Evolutionary conservation across 257 asterid species (phyloP), one percentile per base, ranked within the genome.

Genomic region (Vinca minor): DNA sequence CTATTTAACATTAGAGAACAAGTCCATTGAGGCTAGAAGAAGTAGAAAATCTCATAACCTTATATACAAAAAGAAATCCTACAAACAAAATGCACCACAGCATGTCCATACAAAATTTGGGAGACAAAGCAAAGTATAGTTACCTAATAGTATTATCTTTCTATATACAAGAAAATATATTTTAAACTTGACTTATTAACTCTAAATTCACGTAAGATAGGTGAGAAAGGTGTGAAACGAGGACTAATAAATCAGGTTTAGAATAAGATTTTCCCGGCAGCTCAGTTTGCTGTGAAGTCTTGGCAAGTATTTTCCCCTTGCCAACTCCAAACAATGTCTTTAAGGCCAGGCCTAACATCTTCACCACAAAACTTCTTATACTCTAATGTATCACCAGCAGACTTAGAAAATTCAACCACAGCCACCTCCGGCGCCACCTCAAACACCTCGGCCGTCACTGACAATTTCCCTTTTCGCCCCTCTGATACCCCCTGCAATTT

Each of bases 251-350:
- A n/a, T n/a, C n/a, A n/a, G n/a, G n/a, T n/a, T n/a, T n/a, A n/a
- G n/a, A n/a, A n/a, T n/a, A n/a, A n/a, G n/a, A n/a, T n/a, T n/a
- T n/a, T n/a, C n/a, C n/a, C n/a, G n/a, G n/a, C n/a, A n/a, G n/a
- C n/a, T 31, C 38, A 20, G 13, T 65, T 21, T 20, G 28, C 13
- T 32, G 25, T 23, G 39, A 21, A 20, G 52, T 50, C 48, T 62
- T 39, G 62, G 62, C 46, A 11, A 0, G 21, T 69, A 44, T 36
- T 70, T 79, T 85, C 96, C n/a, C 97, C 97, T 73, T 91, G 96
- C 97, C 97, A 91, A 52, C 81, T 87, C 97, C 97, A 91, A 21
- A 91, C 96, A 35, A 91, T 88, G 76, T 91, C 97, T 66, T 87
- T 78, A 58, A 91, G 80, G 0, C 86, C 85, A 11, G 95, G 93